Evolutionary conservation across 495 filamentous ascomycete species (phyloP).

Genomic region (Talaromyces trachyspermus): DNA sequence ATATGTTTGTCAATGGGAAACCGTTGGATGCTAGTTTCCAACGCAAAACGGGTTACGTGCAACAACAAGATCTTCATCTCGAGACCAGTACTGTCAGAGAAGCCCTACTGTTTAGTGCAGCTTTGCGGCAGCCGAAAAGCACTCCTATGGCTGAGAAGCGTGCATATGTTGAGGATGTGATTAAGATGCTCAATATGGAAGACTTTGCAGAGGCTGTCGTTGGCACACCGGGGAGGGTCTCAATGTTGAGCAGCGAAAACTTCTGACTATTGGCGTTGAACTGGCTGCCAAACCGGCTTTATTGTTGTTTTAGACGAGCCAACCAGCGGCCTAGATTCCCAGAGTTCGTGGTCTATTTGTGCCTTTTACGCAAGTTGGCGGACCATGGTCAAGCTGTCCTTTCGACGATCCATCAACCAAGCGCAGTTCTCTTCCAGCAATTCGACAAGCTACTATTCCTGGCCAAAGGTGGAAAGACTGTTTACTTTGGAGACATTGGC

Average conservation of each 20-base stretch:
- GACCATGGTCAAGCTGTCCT: constrained; percentile 86
- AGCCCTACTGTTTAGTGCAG: constrained; percentile 73
- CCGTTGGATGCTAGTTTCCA: constrained; percentile 68
- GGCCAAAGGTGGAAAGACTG: constrained; percentile 69
- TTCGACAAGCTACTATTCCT: constrained; percentile 89
- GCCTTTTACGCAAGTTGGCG: constrained; percentile 75
- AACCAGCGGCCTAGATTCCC: constrained; percentile 79
- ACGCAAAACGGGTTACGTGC: constrained; percentile 86
- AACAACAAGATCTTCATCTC: constrained; percentile 88
- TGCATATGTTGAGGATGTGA: constrained; percentile 43
- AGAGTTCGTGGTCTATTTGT: constrained; percentile 87
- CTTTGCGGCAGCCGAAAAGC: constrained; percentile 67
- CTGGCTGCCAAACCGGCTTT: constrained; percentile 83
- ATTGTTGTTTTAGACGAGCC: constrained; percentile 87
- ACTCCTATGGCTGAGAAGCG: constrained; percentile 40
- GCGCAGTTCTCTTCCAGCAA: constrained; percentile 87
- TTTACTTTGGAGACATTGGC: constrained; percentile 89
- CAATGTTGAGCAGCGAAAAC: constrained; percentile 87
- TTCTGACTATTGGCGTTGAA: constrained; percentile 84
- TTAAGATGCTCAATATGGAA: constrained; percentile 45
- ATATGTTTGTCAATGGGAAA: constrained; percentile 45
- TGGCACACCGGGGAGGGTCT: constrained; percentile 58
- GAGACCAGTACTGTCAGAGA: constrained; percentile 79
- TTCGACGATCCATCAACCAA: constrained; percentile 95
- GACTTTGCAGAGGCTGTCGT: constrained; percentile 39